Conservation (phyloP, 208 protist genomes). For the Leptomonas pyrrhocoris region DNA sequence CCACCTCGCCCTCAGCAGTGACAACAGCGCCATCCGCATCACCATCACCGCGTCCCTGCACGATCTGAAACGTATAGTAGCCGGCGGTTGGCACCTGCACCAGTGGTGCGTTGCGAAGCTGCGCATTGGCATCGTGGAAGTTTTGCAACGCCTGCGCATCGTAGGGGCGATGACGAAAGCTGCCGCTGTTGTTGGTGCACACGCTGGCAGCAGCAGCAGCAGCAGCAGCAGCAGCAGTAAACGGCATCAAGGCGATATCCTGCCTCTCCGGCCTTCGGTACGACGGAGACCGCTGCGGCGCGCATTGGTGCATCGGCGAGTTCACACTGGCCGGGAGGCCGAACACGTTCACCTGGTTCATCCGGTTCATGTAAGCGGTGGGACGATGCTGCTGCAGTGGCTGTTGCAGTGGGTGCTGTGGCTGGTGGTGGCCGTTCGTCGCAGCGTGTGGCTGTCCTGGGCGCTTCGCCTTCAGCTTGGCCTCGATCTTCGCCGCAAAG, state of each 20-base stretch:
- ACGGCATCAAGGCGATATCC: not conserved
- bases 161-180: slow-evolving; percentile 17
- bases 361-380: slow-evolving; percentile 6
- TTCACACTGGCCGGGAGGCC: not conserved
- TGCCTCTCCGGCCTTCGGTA: not conserved
- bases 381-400: slow-evolving; percentile 6
- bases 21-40: not conserved
- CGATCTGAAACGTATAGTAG: not conserved
- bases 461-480: slow-evolving; percentile 58
- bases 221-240: not conserved
- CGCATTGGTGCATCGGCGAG: slow-evolving; percentile 1
- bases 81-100: not conserved
- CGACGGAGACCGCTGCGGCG: not conserved
- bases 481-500: slow-evolving; percentile 68
- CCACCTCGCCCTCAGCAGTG: not conserved
- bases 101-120: not conserved
- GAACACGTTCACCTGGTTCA: slow-evolving; percentile 4
- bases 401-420: slow-evolving; percentile 9
- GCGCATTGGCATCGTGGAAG: slow-evolving; percentile 4
- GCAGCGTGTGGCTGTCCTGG: not conserved
- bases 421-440: not conserved
- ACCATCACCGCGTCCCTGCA: not conserved
- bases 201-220: not conserved
- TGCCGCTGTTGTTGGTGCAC: not conserved
- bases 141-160: slow-evolving; percentile 8